Evolutionary conservation across 2,329 filamentous ascomycete species (phyloP).

Genomic region (Sarocladiaceae sp.): DNA sequence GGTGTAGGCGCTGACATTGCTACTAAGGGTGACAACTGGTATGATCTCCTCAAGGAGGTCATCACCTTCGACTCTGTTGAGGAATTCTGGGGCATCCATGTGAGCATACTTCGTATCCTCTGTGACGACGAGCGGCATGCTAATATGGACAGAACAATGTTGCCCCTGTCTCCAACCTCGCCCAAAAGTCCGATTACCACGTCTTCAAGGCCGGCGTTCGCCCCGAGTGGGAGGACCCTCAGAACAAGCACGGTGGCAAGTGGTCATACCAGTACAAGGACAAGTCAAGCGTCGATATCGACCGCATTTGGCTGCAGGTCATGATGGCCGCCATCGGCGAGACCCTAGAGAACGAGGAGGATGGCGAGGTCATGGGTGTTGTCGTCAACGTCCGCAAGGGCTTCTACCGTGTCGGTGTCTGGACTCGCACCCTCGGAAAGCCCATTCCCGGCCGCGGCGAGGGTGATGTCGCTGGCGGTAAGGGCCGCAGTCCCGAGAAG

Average conservation of each 20-base stretch:
- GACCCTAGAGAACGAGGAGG: slow-evolving; percentile 89
- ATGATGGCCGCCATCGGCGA: slow-evolving; percentile 97
- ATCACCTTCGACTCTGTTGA: slow-evolving; percentile 98
- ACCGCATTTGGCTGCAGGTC: slow-evolving; percentile 92
- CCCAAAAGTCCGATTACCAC: slow-evolving; percentile 98
- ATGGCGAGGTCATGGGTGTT: slow-evolving; percentile 98
- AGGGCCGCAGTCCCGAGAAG: slow-evolving; percentile 73
- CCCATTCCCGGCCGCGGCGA: slow-evolving; percentile 69
- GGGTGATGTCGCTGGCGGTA: slow-evolving; percentile 65
- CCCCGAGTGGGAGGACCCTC: slow-evolving; percentile 95
- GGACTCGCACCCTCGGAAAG: slow-evolving; percentile 93
- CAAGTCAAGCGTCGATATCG: slow-evolving; percentile 84
- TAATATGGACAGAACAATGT: slow-evolving; percentile 78
- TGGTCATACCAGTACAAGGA: slow-evolving; percentile 99
- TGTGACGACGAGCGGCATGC: slow-evolving; percentile 9
- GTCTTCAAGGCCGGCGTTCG: slow-evolving; percentile 97
- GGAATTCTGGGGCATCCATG: slow-evolving; percentile 99
- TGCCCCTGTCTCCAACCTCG: slow-evolving; percentile 87
- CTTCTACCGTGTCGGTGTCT: slow-evolving; percentile 95
- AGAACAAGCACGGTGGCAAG: slow-evolving; percentile 99
- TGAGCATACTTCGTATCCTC: slow-evolving; percentile 43
- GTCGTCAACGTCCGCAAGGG: slow-evolving; percentile 98
- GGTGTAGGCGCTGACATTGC: slow-evolving; percentile 16
- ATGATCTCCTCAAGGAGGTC: slow-evolving; percentile 94
- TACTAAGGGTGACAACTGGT: slow-evolving; percentile 92